Percentiles rank a stretch among this genome's conserved stretches.
Evolutionary conservation across 75 land plant species (phyloP).

Genomic region (Azolla pinnata): DNA sequence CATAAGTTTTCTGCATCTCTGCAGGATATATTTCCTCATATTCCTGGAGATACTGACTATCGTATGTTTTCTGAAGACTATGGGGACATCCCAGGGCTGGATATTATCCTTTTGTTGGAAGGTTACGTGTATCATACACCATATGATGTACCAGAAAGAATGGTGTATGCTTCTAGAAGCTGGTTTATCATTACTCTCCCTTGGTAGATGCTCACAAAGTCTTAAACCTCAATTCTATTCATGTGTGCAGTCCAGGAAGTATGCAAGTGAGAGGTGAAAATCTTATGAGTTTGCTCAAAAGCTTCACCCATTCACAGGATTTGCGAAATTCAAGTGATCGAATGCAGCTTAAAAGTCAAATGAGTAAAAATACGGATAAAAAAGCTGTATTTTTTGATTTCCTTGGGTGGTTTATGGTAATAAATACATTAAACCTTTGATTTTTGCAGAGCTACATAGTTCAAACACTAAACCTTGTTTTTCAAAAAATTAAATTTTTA

Average conservation of each 20-base stretch:
- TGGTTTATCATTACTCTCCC: slow-evolving; percentile 20
- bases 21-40: slow-evolving; percentile 81
- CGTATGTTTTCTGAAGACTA: slow-evolving; percentile 79
- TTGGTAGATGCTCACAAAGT: neutral
- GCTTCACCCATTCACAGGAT: slow-evolving; percentile 53
- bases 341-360: slow-evolving; percentile 13
- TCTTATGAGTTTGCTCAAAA: slow-evolving; percentile 50
- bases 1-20: too few species aligned
- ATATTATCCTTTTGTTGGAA: slow-evolving; percentile 79
- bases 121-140: slow-evolving; percentile 92
- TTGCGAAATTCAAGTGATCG: slow-evolving; percentile 35
- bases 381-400: slow-evolving; percentile 80
- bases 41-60: slow-evolving; percentile 97
- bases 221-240: neutral
- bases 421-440: neutral
- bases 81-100: slow-evolving; percentile 84
- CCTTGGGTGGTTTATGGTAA: slow-evolving; percentile 67
- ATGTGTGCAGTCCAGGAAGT: slow-evolving; percentile 61
- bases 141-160: slow-evolving; percentile 67
- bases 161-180: slow-evolving; percentile 51
- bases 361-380: slow-evolving; percentile 17
- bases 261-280: slow-evolving; percentile 94
- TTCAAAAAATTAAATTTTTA: neutral
- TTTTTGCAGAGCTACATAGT: neutral
- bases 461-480: neutral